Conservation (phyloP, 805 yeast species). For the Ogataea sp. region DNA sequence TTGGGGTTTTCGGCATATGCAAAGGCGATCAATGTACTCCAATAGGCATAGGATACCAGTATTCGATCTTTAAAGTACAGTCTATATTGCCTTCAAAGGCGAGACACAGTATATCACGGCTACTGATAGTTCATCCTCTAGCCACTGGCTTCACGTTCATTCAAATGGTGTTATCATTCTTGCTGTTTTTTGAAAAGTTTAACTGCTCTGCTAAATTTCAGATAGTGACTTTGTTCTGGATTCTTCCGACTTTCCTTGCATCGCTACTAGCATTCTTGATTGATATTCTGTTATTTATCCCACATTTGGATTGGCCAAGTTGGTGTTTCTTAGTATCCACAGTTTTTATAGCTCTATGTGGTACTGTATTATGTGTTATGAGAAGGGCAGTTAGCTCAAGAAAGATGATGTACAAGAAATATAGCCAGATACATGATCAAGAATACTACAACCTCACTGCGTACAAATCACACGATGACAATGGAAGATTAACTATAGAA, state of each 20-base stretch:
- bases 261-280: slow-evolving; percentile 70
- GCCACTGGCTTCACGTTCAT: slow-evolving; percentile 48
- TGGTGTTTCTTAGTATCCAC: slow-evolving; percentile 76
- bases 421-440: slow-evolving; percentile 1
- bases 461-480: slow-evolving; percentile 1
- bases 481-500: not conserved
- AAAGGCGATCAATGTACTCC: slow-evolving; percentile 29
- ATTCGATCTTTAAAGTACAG: slow-evolving; percentile 24
- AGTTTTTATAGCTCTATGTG: slow-evolving; percentile 51
- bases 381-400: slow-evolving; percentile 57
- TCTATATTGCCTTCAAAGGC: slow-evolving; percentile 53
- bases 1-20: slow-evolving; percentile 72
- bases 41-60: slow-evolving; percentile 35
- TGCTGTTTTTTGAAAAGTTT: slow-evolving; percentile 29
- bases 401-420: slow-evolving; percentile 9
- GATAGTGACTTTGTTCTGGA: slow-evolving; percentile 45
- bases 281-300: slow-evolving; percentile 72
- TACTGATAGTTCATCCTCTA: slow-evolving; percentile 61
- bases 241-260: slow-evolving; percentile 62
- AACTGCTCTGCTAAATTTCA: slow-evolving; percentile 32
- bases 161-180: slow-evolving; percentile 31
- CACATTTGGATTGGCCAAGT: slow-evolving; percentile 72
- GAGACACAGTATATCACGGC: slow-evolving; percentile 46
- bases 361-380: slow-evolving; percentile 62
- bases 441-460: slow-evolving; percentile 10